Evolutionary conservation across 208 protist species (phyloP).

Genomic region (Chromosphaera perkinsii): DNA sequence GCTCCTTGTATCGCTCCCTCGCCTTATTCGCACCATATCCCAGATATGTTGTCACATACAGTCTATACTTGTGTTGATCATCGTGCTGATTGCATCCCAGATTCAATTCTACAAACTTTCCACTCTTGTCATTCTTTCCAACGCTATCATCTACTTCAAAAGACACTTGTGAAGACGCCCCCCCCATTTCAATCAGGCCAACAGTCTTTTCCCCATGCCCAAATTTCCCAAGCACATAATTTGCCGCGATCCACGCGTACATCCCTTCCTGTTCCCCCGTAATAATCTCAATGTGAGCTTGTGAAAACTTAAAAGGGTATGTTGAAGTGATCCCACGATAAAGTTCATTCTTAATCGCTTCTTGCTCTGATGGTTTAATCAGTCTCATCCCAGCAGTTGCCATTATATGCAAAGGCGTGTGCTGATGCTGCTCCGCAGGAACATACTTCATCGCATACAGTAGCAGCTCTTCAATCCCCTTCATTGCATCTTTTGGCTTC

Average conservation of each 20-base stretch:
- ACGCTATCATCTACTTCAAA: slow-evolving; percentile 1
- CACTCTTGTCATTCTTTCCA: too few species aligned
- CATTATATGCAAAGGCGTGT: slow-evolving; percentile 15
- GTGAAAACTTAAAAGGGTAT: slow-evolving; percentile 22
- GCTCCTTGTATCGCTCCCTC: slow-evolving; percentile 13
- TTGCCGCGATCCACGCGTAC: slow-evolving; percentile 30
- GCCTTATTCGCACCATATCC: slow-evolving; percentile 28
- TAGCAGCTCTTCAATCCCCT: not conserved
- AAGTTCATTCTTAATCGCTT: slow-evolving; percentile 4
- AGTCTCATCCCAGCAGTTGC: slow-evolving; percentile 20
- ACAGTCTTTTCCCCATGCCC: slow-evolving; percentile 12
- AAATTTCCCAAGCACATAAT: slow-evolving; percentile 15
- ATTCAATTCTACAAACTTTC: too few species aligned
- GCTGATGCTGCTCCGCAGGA: not conserved
- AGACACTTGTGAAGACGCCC: slow-evolving; percentile 14
- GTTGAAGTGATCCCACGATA: not conserved
- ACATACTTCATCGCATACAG: slow-evolving; percentile 16
- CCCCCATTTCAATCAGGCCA: slow-evolving; percentile 34
- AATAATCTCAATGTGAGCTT: slow-evolving; percentile 16
- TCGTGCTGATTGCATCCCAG: not conserved
- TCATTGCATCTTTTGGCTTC: not conserved
- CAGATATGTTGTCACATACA: slow-evolving; percentile 23
- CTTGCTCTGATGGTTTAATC: not conserved
- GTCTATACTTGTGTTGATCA: not conserved
- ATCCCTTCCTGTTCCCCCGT: slow-evolving; percentile 23